Base-by-base conservation (phyloP, 1,139 yeast genomes). In the Magnusiomyces ingens region DNA sequence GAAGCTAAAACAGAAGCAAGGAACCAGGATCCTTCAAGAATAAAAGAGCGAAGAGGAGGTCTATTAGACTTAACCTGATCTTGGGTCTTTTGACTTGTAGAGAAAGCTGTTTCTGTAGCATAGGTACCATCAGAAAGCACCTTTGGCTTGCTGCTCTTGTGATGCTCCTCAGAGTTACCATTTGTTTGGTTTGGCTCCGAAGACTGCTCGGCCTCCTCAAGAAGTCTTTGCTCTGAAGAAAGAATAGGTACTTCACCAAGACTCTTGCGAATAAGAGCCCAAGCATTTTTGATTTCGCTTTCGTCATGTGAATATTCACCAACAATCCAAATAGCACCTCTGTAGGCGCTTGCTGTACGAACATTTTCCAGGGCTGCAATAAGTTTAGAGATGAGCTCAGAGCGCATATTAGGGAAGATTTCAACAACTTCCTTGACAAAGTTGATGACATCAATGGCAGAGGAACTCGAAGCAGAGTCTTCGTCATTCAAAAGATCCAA, bases 51-150 rank as follows among this genome's bases (percentile, higher is more conserved):
- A 61, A 94, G 74, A 52, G 95, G 89, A 41, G 94, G 90, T 42
- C 75, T 70, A 48, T 71, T 73, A 18, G 62, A 58, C 52, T 63
- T 63, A 42, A 69, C 70, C 32, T 61, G 62, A 17, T 70, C 72
- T 29, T 64, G 65, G 12, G 64, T 62, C 50, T 75, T 76, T 13
- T 79, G 73, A n/a, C 50, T 48, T 10, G 29, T 43, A 3, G 87
- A 81, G 56, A 89, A 76, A 0, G 98, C 97, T 62, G 83, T 84
- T 71, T 94, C 99, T 36, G 97, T 86, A 35, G 99, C 99, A 72
- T 94, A 94, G 1, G 99, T 94, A 62, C 99, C 99, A 72, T 94
- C 99, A 19, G 99, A 96, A 59, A 93, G 78, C 54, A 94, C 85
- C 58, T 85, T 83, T 36, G 98, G 96, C 51, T 88, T 89, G 40